Percentiles rank a stretch among this genome's conserved stretches.
Evolutionary conservation across 2,329 filamentous ascomycete species (phyloP).

Genomic region (Bipolaris victoriae): DNA sequence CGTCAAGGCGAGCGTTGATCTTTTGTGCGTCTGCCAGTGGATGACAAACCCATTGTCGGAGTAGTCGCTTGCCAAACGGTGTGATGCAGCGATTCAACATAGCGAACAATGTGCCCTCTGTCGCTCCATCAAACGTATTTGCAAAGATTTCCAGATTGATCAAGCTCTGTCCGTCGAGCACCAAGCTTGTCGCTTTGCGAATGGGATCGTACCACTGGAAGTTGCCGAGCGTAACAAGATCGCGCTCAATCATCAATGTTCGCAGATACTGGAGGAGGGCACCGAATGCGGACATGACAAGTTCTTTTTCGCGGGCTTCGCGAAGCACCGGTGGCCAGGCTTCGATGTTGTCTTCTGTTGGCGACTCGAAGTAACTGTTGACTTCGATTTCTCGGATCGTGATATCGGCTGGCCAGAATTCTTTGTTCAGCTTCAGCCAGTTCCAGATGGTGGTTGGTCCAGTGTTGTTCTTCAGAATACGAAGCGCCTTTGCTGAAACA

Average conservation of each 20-base stretch:
- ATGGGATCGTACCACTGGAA: constrained; percentile 94
- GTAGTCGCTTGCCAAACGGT: constrained; percentile 93
- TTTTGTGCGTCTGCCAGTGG: constrained; percentile 83
- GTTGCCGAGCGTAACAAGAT: constrained; percentile 85
- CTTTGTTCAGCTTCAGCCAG: constrained; percentile 79
- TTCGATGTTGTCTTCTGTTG: constrained; percentile 63
- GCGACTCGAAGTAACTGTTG: constrained; percentile 75
- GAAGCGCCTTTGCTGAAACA: constrained; percentile 84
- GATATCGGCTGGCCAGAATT: constrained; percentile 89
- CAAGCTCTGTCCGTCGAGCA: constrained; percentile 93
- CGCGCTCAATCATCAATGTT: constrained; percentile 82
- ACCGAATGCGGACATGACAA: constrained; percentile 89
- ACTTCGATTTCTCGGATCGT: constrained; percentile 81
- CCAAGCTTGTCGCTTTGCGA: constrained; percentile 83
- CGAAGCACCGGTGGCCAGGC: constrained; percentile 80
- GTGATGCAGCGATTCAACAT: constrained; percentile 94
- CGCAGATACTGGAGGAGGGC: constrained; percentile 87
- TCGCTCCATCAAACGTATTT: constrained; percentile 85
- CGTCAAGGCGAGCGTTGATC: constrained; percentile 93
- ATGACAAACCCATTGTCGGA: constrained; percentile 97
- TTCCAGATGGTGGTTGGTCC: constrained; percentile 95
- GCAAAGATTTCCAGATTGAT: constrained; percentile 98
- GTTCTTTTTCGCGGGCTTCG: constrained; percentile 75
- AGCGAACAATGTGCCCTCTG: constrained; percentile 85
- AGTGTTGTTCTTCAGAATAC: constrained; percentile 96